Evolutionary conservation across 306 rosid species (phyloP).

Genomic region (Begonia loranthoides): DNA sequence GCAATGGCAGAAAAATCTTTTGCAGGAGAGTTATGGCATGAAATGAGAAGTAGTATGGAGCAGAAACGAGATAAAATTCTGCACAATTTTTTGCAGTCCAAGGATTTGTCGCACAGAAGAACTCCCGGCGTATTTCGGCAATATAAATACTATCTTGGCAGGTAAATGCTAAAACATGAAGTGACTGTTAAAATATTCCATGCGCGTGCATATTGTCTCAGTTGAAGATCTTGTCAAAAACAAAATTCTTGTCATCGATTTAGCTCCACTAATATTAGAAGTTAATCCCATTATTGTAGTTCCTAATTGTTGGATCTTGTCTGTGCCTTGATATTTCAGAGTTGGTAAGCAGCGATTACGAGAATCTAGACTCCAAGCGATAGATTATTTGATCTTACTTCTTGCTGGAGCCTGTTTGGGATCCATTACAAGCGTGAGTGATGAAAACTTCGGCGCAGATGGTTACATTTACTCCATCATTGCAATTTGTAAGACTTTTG

Average conservation of each 20-base stretch:
- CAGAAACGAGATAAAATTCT: conserved; percentile 49
- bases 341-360: conserved; percentile 75
- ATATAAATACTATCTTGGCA: conserved; percentile 65
- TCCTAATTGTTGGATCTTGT: too few relatives aligned
- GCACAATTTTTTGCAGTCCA: conserved; percentile 45
- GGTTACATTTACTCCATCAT: conserved; percentile 76
- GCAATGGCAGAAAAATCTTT: conserved; percentile 35
- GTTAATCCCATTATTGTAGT: too few relatives aligned
- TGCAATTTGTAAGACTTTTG: conserved; percentile 72
- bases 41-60: conserved; percentile 46
- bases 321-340: conserved; percentile 24
- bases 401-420: conserved; percentile 99
- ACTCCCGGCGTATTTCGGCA: conserved; percentile 68
- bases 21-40: conserved; percentile 89
- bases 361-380: conserved; percentile 74
- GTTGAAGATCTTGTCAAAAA: too few relatives aligned
- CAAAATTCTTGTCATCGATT: too few relatives aligned
- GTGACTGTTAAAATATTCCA: too few relatives aligned
- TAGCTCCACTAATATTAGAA: too few relatives aligned
- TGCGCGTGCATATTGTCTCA: too few relatives aligned
- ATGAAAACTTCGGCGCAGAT: conserved; percentile 58
- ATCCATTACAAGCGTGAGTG: conserved; percentile 47
- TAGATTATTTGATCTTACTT: conserved; percentile 77
- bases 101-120: conserved; percentile 64
- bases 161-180: too few relatives aligned